A percentile compares a stretch with the other conserved stretches of the same genome.
phyloP scores from a whole-genome alignment of 148 eudicot species.

The Rhododendron henanense region DNA sequence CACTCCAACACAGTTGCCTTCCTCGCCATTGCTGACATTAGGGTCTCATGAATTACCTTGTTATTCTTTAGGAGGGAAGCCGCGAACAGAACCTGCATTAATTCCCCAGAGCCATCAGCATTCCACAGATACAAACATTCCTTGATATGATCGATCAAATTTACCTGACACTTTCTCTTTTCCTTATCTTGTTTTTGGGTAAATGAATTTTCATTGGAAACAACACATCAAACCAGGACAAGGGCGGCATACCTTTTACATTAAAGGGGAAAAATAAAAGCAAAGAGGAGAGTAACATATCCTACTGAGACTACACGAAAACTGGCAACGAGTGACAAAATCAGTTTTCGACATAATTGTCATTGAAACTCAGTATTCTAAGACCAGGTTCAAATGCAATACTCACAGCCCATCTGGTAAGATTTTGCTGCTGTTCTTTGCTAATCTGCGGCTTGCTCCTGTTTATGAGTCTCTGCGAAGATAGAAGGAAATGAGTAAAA shows the following conservation, averaged over 20 bases:
- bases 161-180: too few relatives aligned
- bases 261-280: neutral
- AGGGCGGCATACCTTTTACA: neutral
- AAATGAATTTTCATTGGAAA: neutral
- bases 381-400: neutral
- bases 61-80: slow-evolving; percentile 82
- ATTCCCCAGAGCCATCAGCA: neutral
- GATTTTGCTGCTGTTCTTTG: slow-evolving; percentile 88
- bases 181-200: neutral
- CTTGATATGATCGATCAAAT: neutral
- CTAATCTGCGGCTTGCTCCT: slow-evolving; percentile 71
- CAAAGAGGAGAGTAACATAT: neutral
- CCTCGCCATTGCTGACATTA: slow-evolving; percentile 74
- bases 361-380: neutral
- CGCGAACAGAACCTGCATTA: slow-evolving; percentile 69
- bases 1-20: slow-evolving; percentile 80
- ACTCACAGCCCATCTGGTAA: slow-evolving; percentile 99
- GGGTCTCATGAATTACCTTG: slow-evolving; percentile 65
- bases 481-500: neutral
- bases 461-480: slow-evolving; percentile 79
- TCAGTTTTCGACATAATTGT: neutral
- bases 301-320: neutral
- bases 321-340: neutral
- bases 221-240: neutral
- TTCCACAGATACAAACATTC: neutral